Percentiles rank a stretch among this genome's conserved stretches.
Evolutionary conservation across 2,329 filamentous ascomycete species (phyloP).

Genomic region (Trichophaea hybrida): DNA sequence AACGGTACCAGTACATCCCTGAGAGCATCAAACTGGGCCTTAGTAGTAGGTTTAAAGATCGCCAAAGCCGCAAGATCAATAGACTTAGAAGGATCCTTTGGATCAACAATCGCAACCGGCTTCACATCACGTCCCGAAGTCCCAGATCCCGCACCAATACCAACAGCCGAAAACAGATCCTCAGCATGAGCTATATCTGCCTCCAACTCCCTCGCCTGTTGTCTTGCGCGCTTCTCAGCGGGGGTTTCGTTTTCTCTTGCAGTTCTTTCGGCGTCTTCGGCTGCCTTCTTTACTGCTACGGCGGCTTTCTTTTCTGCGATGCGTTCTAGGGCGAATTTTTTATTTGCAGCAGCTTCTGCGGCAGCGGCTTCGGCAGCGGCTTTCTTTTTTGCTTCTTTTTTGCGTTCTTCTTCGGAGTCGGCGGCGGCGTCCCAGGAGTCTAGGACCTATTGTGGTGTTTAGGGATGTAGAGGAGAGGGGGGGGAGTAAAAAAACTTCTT

Average conservation of each 20-base stretch:
- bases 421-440: conserved; percentile 96
- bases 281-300: conserved; percentile 38
- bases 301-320: conserved; percentile 62
- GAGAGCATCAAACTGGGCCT: conserved; percentile 69
- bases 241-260: conserved; percentile 37
- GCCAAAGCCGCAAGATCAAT: conserved; percentile 68
- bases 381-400: conserved; percentile 77
- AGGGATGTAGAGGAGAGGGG: neutral
- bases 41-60: conserved; percentile 79
- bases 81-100: conserved; percentile 58
- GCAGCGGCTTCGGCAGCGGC: conserved; percentile 82
- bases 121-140: conserved; percentile 51
- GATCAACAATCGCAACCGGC: conserved; percentile 53
- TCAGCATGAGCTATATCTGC: conserved; percentile 78
- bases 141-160: conserved; percentile 39
- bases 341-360: conserved; percentile 71
- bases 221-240: conserved; percentile 57
- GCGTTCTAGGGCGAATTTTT: conserved; percentile 78
- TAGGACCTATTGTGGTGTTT: conserved; percentile 48
- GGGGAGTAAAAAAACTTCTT: conserved; percentile 2
- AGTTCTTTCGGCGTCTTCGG: conserved; percentile 42
- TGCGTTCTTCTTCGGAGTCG: conserved; percentile 89
- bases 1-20: conserved; percentile 68
- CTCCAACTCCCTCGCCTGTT: conserved; percentile 70
- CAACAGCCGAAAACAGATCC: conserved; percentile 70